Conservation (phyloP, 164 flowering plant species). For the Litsea cubeba region DNA sequence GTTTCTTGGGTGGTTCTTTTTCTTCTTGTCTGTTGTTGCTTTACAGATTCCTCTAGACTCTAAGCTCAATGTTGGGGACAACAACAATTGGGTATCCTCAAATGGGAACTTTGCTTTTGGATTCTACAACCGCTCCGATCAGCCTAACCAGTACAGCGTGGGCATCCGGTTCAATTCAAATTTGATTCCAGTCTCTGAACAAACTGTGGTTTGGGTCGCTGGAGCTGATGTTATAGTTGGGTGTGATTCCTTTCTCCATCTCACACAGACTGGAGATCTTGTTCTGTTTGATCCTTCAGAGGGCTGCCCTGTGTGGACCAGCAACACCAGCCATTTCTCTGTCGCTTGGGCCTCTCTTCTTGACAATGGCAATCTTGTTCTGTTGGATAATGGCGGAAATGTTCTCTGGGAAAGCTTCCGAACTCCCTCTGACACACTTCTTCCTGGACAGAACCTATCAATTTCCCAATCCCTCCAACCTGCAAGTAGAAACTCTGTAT, state of each 20-base stretch:
- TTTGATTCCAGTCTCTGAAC: conserved; percentile 38
- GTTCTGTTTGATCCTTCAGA: conserved; percentile 44
- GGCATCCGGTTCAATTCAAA: conserved; percentile 54
- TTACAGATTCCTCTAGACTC: conserved; percentile 53
- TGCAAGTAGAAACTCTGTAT: conserved; percentile 34
- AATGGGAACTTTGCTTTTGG: conserved; percentile 65
- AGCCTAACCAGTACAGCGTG: conserved; percentile 35
- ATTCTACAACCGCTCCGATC: conserved; percentile 41
- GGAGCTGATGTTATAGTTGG: conserved; percentile 50
- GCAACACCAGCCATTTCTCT: conserved; percentile 37
- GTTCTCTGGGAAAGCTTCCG: conserved; percentile 69
- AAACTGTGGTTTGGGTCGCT: conserved; percentile 55
- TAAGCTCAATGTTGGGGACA: conserved; percentile 38
- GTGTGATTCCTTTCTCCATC: conserved; percentile 43
- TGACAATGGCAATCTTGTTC: conserved; percentile 63
- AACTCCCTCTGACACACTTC: conserved; percentile 55
- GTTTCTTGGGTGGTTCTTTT: background rate
- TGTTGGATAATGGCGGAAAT: conserved; percentile 24
- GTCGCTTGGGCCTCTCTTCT: conserved; percentile 51
- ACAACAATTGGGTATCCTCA: conserved; percentile 53
- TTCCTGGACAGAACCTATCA: conserved; percentile 60
- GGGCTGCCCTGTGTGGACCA: conserved; percentile 44
- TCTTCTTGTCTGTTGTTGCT: conserved; percentile 22
- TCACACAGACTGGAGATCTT: conserved; percentile 44
- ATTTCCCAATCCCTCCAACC: conserved; percentile 40